Evolutionary conservation across 306 rosid species (phyloP).

Genomic region (Dalbergia oliveri): DNA sequence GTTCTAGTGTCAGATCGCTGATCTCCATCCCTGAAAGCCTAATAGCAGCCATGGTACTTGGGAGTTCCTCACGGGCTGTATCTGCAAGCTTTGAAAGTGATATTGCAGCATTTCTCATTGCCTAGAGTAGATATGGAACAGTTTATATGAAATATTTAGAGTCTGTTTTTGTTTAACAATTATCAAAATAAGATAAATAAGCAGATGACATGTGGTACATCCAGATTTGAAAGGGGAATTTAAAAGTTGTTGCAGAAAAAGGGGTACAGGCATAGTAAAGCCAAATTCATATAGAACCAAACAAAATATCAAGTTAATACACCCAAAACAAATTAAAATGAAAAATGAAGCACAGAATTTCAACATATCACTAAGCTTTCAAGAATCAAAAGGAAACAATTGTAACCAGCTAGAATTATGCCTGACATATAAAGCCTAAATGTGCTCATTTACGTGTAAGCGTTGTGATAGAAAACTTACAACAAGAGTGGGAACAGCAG

Average conservation of each 20-base stretch:
- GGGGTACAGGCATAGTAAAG: constrained; percentile 17
- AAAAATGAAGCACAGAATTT: not conserved
- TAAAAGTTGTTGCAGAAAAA: not conserved
- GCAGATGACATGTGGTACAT: constrained; percentile 20
- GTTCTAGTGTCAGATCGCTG: constrained; percentile 82
- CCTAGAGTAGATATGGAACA: constrained; percentile 54
- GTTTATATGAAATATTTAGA: constrained; percentile 19
- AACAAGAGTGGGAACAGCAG: constrained; percentile 81
- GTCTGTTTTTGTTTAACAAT: constrained; percentile 14
- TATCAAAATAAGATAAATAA: constrained; percentile 20
- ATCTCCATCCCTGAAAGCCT: constrained; percentile 99
- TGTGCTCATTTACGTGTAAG: constrained; percentile 30
- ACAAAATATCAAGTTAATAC: constrained; percentile 28
- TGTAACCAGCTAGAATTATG: not conserved
- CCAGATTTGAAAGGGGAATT: not conserved
- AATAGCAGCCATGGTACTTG: constrained; percentile 96
- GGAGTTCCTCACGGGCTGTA: constrained; percentile 94
- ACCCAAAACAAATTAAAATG: not conserved
- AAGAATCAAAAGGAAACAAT: constrained; percentile 31
- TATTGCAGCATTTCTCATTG: constrained; percentile 90
- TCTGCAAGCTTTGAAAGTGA: constrained; percentile 95
- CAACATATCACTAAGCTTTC: not conserved
- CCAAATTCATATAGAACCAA: constrained; percentile 23
- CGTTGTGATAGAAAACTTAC: constrained; percentile 60
- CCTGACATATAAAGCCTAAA: constrained; percentile 2